Evolutionary conservation across 2,329 filamentous ascomycete genomes (phyloP).

Genomic region (Penicillium brevicompactum): DNA sequence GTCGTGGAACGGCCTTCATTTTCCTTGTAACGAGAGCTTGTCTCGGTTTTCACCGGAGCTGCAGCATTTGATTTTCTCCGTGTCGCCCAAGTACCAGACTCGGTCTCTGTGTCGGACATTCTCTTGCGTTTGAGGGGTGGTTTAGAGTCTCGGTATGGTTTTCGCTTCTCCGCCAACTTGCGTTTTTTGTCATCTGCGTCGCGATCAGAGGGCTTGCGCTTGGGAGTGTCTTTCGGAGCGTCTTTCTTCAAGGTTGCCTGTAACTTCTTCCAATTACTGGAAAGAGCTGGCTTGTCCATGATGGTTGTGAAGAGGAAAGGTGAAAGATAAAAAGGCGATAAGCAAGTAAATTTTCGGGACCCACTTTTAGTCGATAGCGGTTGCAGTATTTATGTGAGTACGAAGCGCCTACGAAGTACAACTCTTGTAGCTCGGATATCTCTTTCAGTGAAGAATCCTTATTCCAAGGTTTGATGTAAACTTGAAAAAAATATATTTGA

Average conservation of each 20-base stretch:
- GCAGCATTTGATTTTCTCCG: conserved; percentile 59
- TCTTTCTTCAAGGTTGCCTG: conserved; percentile 47
- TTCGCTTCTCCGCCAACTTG: conserved; percentile 31
- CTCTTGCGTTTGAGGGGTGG: conserved; percentile 31
- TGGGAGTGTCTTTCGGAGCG: conserved; percentile 30
- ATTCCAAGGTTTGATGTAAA: conserved; percentile 1
- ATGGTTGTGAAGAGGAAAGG: conserved; percentile 21
- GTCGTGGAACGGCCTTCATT: conserved; percentile 63
- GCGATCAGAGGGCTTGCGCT: conserved; percentile 38
- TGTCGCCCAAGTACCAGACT: conserved; percentile 64
- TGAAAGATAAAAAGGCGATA: conserved; percentile 12
- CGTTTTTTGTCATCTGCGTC: conserved; percentile 39
- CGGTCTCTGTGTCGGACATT: conserved; percentile 34
- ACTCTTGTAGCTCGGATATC: no score
- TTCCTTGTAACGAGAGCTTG: conserved; percentile 50
- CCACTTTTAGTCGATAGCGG: conserved; percentile 12
- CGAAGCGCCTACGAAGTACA: no score
- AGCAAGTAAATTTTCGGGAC: conserved; percentile 15
- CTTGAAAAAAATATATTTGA: conserved; percentile 4
- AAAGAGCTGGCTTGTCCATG: conserved; percentile 49
- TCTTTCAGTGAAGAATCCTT: background rate
- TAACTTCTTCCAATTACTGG: conserved; percentile 55
- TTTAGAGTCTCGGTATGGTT: conserved; percentile 13
- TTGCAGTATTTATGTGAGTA: background rate
- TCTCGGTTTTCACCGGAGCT: conserved; percentile 50